Evolutionary conservation across 1,139 yeast genomes (phyloP), one percentile per base, ranked within the genome.

Genomic region (Nakaseomyces nivariensis): DNA sequence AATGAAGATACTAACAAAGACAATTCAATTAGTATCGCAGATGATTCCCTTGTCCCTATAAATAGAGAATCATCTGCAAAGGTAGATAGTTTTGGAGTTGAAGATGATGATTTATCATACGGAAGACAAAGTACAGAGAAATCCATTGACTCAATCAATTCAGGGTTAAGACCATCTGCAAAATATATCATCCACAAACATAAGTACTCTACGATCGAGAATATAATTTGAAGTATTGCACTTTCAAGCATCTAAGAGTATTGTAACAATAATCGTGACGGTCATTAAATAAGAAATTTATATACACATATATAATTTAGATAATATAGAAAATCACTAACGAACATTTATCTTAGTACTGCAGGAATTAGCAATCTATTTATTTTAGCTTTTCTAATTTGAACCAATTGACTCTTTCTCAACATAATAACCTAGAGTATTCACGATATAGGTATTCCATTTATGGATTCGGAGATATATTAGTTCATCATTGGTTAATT

Each of bases 391-490:
- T 17, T 17, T 17, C 22, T 17, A 1, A 9, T 29, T 29, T 3
- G 31, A 7, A 29, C 9, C 31, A 29, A 7, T 29, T 5, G 38
- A 6, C 9, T 13, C 25, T 7, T 29, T 27, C 29, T 27, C 34
- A 27, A 29, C 11, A 9, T 41, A 41, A 7, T 34, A 27, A 25
- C 34, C n/a, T 11, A 41, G n/a, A 4, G 61, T 53, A 47, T 56
- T 62, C 27, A 74, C 54, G 36, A 85, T 62, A 51, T 77, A 81
- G 1, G 78, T 64, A 24, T 81, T 82, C 82, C 87, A 81, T 25
- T 81, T 65, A 62, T 86, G 95, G 17, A 84, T 63, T 59, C 79
- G 79, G 9, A 82, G 70, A 61, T 84, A 85, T 11, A 85, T 65
- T 43, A 74, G 69, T 2, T 72, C 72, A 61, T 85, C 94, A 31